These are phyloP conservation scores for Cyclostephanos invisitatus DNA, from an alignment of 108 stramenopile species.

Conservation along the genomic window DNA sequence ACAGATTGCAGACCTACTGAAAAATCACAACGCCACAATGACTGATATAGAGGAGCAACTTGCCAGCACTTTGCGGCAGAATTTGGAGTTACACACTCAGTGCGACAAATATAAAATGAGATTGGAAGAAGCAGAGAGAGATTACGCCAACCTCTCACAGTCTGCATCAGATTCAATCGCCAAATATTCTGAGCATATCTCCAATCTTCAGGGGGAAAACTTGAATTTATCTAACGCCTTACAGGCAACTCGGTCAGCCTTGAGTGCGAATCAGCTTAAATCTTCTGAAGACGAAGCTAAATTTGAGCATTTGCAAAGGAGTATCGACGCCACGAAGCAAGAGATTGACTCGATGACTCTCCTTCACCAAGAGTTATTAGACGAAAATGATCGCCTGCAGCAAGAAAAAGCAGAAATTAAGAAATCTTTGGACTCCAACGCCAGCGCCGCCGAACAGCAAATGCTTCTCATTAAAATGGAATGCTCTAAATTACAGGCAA, in stretches of 20 bases:
- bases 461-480: constrained; percentile 15
- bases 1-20: constrained; percentile 30
- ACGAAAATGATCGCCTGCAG: constrained; percentile 11
- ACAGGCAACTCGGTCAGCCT: constrained; percentile 2
- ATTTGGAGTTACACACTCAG: constrained; percentile 15
- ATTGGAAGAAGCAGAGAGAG: constrained; percentile 26
- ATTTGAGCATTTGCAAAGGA: constrained; percentile 19
- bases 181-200: constrained; percentile 28
- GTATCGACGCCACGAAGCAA: constrained; percentile 18
- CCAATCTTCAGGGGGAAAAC: constrained; percentile 30
- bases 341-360: constrained; percentile 14
- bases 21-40: constrained; percentile 32
- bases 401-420: constrained; percentile 22
- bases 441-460: constrained; percentile 19
- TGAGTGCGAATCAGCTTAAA: constrained; percentile 3
- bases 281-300: background rate
- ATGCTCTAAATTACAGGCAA: constrained; percentile 11
- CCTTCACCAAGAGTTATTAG: constrained; percentile 19
- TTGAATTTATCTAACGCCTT: constrained; percentile 32
- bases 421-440: constrained; percentile 16
- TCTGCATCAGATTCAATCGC: constrained; percentile 20
- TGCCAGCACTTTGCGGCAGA: constrained; percentile 13
- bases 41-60: constrained; percentile 32
- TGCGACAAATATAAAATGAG: constrained; percentile 26
- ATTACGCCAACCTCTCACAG: constrained; percentile 1